A percentile compares a stretch with the other conserved stretches of the same genome.
phyloP scores from a whole-genome alignment of 75 land plant genomes.

The Picea sitchensis region DNA sequence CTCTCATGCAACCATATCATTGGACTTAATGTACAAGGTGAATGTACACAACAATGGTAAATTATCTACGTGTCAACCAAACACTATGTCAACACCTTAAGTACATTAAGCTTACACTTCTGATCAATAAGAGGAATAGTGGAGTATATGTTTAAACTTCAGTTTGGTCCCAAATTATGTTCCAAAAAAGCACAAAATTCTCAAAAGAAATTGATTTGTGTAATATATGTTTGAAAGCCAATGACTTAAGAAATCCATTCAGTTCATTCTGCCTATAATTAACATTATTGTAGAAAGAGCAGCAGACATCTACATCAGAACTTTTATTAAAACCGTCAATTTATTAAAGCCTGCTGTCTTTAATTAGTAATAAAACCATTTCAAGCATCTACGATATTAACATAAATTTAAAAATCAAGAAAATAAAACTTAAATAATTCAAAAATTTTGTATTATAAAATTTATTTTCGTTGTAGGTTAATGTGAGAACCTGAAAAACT shows the following conservation, averaged over 20 bases:
- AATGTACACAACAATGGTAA: neutral
- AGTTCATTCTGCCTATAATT: neutral
- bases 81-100: neutral
- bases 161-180: too few relatives aligned
- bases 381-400: neutral
- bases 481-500: conserved; percentile 22
- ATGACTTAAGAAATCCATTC: neutral
- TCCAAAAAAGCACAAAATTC: too few relatives aligned
- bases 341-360: neutral
- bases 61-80: neutral
- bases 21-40: neutral
- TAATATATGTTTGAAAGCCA: neutral
- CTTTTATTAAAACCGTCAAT: neutral
- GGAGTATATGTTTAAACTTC: too few relatives aligned
- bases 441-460: neutral
- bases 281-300: neutral
- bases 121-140: too few relatives aligned
- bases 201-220: too few relatives aligned
- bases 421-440: neutral
- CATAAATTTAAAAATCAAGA: neutral
- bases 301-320: neutral
- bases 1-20: neutral
- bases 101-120: neutral
- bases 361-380: neutral
- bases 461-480: neutral